Percentiles rank a stretch among this genome's conserved stretches.
These are phyloP conservation scores for Viridothelium virens DNA, from an alignment of 495 filamentous ascomycete genomes.

Conservation along the genomic window DNA sequence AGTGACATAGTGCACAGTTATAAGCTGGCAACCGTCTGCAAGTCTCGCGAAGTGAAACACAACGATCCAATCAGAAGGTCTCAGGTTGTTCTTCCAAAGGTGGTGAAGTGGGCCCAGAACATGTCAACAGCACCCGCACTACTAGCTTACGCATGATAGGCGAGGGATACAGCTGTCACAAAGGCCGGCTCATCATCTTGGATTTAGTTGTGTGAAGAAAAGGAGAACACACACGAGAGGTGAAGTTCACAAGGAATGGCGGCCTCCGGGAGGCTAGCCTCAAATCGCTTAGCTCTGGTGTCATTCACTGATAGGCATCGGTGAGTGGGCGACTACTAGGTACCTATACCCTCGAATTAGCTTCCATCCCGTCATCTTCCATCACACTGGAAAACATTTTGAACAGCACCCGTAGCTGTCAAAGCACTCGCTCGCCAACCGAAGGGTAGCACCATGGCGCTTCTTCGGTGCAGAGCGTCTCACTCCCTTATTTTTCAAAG, in stretches of 20 bases:
- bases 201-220: slow-evolving; percentile 42
- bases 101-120: slow-evolving; percentile 40
- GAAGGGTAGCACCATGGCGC: not conserved
- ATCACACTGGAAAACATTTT: not conserved
- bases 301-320: not conserved
- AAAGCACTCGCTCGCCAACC: not conserved
- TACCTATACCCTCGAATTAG: no score
- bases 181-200: slow-evolving; percentile 44
- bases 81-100: slow-evolving; percentile 42
- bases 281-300: not conserved
- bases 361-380: not conserved
- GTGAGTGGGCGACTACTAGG: no score
- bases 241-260: not conserved
- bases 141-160: slow-evolving; percentile 27
- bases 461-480: not conserved
- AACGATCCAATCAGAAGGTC: slow-evolving; percentile 42
- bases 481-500: not conserved
- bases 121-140: slow-evolving; percentile 45
- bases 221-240: slow-evolving; percentile 16
- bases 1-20: no score
- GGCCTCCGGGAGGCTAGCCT: not conserved
- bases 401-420: not conserved
- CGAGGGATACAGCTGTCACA: slow-evolving; percentile 37
- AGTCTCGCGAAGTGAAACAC: slow-evolving; percentile 19
- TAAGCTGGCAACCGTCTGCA: not conserved